Conservation (phyloP, 169 alveolate genomes). For the Plasmodium gonderi region DNA sequence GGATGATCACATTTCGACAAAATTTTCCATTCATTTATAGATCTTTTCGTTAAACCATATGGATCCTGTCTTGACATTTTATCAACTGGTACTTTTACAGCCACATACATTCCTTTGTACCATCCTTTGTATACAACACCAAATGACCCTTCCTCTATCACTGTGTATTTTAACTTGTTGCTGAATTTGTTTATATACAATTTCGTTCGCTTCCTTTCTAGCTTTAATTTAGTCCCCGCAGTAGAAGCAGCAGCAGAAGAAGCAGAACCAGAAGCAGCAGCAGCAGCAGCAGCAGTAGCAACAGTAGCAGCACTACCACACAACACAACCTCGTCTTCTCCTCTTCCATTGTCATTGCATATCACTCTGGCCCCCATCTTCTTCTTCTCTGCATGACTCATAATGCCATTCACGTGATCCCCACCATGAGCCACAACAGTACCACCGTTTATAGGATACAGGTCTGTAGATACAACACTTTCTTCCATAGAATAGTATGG, state of each 20-base stretch:
- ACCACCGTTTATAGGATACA: too few relatives aligned
- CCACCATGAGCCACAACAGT: too few relatives aligned
- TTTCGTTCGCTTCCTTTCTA: slow-evolving; percentile 6
- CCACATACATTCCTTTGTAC: slow-evolving; percentile 80
- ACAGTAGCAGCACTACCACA: too few relatives aligned
- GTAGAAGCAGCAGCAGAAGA: neutral
- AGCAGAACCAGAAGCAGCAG: neutral
- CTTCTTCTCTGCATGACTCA: too few relatives aligned
- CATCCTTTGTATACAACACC: slow-evolving; percentile 88
- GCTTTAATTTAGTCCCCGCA: neutral
- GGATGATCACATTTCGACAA: slow-evolving; percentile 87
- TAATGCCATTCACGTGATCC: too few relatives aligned
- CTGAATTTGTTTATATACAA: slow-evolving; percentile 6
- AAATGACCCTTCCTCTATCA: slow-evolving; percentile 86
- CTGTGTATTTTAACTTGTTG: slow-evolving; percentile 67
- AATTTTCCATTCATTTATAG: slow-evolving; percentile 90
- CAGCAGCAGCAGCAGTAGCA: neutral
- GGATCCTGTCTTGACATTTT: slow-evolving; percentile 88
- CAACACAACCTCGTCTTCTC: too few relatives aligned
- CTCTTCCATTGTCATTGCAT: too few relatives aligned
- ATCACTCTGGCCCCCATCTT: too few relatives aligned
- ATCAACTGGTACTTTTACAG: slow-evolving; percentile 91
- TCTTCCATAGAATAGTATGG: too few relatives aligned
- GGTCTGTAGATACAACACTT: too few relatives aligned
- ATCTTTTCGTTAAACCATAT: slow-evolving; percentile 89